phyloP scores from a whole-genome alignment of 208 protist genomes.

The Naegleria lovaniensis region DNA sequence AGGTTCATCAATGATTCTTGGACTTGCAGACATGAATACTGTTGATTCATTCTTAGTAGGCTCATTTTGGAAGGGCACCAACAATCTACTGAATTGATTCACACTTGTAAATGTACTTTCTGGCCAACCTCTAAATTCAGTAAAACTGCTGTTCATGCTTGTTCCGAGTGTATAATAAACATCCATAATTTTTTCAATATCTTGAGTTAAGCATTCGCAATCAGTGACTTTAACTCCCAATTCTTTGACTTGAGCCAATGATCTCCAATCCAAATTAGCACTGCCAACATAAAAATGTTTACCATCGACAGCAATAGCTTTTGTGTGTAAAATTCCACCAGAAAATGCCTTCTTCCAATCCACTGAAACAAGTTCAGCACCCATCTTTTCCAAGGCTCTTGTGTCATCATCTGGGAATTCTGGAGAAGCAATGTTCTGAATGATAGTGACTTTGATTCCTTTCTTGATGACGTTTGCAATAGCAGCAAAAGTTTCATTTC shows the following conservation, averaged over 20 bases:
- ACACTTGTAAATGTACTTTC: neutral
- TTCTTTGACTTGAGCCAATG: constrained; percentile 56
- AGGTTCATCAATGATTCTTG: neutral
- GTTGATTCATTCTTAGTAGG: neutral
- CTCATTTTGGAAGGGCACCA: neutral
- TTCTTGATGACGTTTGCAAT: constrained; percentile 35
- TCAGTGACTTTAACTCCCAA: constrained; percentile 48
- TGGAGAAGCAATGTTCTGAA: constrained; percentile 36
- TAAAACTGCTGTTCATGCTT: neutral
- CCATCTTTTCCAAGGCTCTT: constrained; percentile 24
- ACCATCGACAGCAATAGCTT: constrained; percentile 50
- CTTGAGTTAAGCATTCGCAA: constrained; percentile 38
- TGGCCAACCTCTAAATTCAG: constrained; percentile 1
- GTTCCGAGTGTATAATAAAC: constrained; percentile 30
- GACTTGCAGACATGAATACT: constrained; percentile 5
- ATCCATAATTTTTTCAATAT: constrained; percentile 44
- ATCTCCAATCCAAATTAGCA: constrained; percentile 56
- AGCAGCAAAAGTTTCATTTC: constrained; percentile 41
- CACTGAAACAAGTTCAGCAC: constrained; percentile 24
- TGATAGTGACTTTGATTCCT: constrained; percentile 44
- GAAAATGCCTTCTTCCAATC: constrained; percentile 34
- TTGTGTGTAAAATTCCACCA: constrained; percentile 49
- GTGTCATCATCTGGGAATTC: constrained; percentile 35
- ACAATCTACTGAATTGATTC: neutral
- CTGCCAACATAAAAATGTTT: constrained; percentile 47